Conservation (phyloP, 1,284 basidiomycete species). For the Ustilago bromivora region DNA sequence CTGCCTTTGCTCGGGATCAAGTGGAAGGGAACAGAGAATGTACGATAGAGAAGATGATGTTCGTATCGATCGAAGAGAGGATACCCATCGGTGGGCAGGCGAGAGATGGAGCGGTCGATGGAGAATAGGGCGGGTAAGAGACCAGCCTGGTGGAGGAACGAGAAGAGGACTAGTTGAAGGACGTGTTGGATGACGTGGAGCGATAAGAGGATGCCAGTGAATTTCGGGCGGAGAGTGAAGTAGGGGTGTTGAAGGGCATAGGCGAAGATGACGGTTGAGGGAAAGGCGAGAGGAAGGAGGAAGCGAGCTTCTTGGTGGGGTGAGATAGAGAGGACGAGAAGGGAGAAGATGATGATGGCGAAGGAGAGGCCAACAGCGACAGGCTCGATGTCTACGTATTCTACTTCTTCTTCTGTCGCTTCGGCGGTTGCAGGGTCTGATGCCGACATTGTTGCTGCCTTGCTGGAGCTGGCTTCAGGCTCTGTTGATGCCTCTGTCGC, state of each 20-base stretch:
- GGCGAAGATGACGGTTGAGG: constrained; percentile 47
- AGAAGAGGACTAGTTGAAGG: constrained; percentile 45
- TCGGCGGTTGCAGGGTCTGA: not conserved
- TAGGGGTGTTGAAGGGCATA: constrained; percentile 18
- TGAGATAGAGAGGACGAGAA: constrained; percentile 62
- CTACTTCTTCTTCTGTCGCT: not conserved
- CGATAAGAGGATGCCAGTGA: constrained; percentile 11
- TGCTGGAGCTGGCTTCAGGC: not conserved
- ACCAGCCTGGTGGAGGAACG: constrained; percentile 47
- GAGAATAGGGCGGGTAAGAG: constrained; percentile 44
- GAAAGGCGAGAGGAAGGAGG: constrained; percentile 66
- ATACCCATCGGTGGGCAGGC: not conserved
- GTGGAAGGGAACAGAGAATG: constrained; percentile 49
- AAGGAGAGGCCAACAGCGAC: constrained; percentile 16
- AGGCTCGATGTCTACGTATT: constrained; percentile 20
- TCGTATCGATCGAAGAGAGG: constrained; percentile 12
- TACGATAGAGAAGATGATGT: constrained; percentile 44
- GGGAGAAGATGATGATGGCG: constrained; percentile 29
- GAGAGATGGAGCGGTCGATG: constrained; percentile 23
- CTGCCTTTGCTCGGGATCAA: constrained; percentile 22
- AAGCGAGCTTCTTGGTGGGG: constrained; percentile 71
- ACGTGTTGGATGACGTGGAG: constrained; percentile 42
- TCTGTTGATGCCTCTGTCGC: not conserved
- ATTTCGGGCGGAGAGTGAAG: constrained; percentile 24
- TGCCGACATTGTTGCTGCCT: not conserved